A percentile compares a stretch with the other conserved stretches of the same genome.
Evolutionary conservation across 225 moss, liverwort and hornwort genomes (phyloP).

Genomic region (Thuidium tamariscinum): DNA sequence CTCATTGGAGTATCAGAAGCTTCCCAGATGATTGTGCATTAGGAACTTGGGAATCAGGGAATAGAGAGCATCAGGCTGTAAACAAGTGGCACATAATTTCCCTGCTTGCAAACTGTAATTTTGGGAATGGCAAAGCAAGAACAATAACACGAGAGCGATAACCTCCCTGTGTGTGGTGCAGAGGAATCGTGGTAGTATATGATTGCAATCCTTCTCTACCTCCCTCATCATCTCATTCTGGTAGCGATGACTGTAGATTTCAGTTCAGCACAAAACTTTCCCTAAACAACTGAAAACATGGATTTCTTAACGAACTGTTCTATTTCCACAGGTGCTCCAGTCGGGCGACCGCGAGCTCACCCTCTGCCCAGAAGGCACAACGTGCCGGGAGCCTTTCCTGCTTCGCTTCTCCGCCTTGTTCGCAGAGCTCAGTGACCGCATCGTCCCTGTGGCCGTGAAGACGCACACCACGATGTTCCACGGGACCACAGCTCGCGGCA

Average conservation of each 20-base stretch:
- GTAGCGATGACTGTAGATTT: background rate
- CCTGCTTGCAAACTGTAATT: background rate
- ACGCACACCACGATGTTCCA: slow-evolving; percentile 75
- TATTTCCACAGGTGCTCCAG: background rate
- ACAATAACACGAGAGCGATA: background rate
- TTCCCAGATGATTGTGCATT: background rate
- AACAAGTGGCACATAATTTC: background rate
- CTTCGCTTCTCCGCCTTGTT: slow-evolving; percentile 81
- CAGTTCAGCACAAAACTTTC: background rate
- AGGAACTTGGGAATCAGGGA: background rate
- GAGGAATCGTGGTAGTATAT: background rate
- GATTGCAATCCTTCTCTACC: background rate
- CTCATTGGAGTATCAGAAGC: background rate
- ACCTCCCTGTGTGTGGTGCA: background rate
- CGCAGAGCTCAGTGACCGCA: slow-evolving; percentile 73
- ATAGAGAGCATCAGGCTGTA: no score
- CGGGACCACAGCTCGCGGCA: slow-evolving; percentile 78
- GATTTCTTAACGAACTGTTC: background rate
- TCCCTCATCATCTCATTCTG: background rate
- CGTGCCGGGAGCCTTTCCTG: slow-evolving; percentile 83
- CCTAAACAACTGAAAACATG: background rate
- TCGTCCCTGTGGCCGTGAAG: slow-evolving; percentile 66
- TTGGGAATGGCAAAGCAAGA: background rate
- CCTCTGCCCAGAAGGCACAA: slow-evolving; percentile 83
- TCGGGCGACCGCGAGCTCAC: slow-evolving; percentile 42